Evolutionary conservation across 2,329 filamentous ascomycete genomes (phyloP).

Genomic region (Clarireedia monteithiana): DNA sequence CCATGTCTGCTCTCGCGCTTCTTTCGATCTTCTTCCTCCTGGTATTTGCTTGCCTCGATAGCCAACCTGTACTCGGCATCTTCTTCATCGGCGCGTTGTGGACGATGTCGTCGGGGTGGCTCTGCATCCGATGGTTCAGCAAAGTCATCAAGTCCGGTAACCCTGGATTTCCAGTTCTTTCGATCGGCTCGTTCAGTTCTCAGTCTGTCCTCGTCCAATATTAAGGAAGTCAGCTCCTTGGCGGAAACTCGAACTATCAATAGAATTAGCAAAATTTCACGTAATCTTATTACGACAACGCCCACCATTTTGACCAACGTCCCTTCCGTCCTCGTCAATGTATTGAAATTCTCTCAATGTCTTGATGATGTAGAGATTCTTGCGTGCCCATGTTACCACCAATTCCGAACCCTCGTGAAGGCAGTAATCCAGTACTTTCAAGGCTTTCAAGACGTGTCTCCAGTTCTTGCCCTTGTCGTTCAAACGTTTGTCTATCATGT

Average conservation of each 20-base stretch:
- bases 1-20: slow-evolving; percentile 58
- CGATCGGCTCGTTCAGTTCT: slow-evolving; percentile 85
- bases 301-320: slow-evolving; percentile 94
- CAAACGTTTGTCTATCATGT: slow-evolving; percentile 96
- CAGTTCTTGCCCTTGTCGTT: slow-evolving; percentile 99
- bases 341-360: slow-evolving; percentile 96
- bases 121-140: slow-evolving; percentile 38
- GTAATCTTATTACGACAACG: not conserved
- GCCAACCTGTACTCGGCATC: slow-evolving; percentile 87
- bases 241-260: slow-evolving; percentile 80
- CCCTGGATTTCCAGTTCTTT: slow-evolving; percentile 93
- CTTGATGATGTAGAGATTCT: slow-evolving; percentile 98
- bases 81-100: slow-evolving; percentile 61
- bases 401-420: slow-evolving; percentile 94
- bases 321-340: slow-evolving; percentile 87
- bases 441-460: slow-evolving; percentile 93
- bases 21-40: slow-evolving; percentile 81
- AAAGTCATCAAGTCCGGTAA: slow-evolving; percentile 85
- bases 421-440: slow-evolving; percentile 97
- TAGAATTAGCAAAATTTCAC: slow-evolving; percentile 22
- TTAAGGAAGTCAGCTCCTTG: slow-evolving; percentile 87
- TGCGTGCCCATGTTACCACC: slow-evolving; percentile 94
- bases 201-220: slow-evolving; percentile 88
- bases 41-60: slow-evolving; percentile 88
- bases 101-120: slow-evolving; percentile 36